Base-by-base conservation (phyloP, 2,329 filamentous ascomycete species). In the Colletotrichum cuscutae region DNA sequence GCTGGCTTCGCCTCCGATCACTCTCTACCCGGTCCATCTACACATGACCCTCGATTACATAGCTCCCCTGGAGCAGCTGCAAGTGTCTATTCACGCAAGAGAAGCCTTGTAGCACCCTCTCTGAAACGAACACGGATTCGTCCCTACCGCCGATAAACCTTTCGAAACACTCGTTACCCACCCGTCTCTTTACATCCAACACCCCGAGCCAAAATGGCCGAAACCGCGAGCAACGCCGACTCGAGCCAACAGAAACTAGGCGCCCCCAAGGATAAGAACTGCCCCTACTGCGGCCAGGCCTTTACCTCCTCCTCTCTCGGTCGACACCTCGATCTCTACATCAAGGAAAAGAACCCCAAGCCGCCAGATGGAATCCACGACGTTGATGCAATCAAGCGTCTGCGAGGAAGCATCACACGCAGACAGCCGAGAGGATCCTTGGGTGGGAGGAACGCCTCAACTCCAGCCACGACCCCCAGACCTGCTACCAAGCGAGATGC, bases 221-320 rank as follows among this genome's bases (percentile, higher is more conserved):
- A 80, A 60, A 62, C 76, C 59, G 68, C 71, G 60, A 76, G 32
- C 73, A 78, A 76, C 28, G 79, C 83, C 74, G 85, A 86, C 63
- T 78, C 81, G 35, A 80, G 77, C 72, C 84, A 84, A 54, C 79
- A 83, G 28, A 84, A 84, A 69, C 60, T 73, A 56, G 42, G 58
- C 74, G 88, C 93, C 19, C 83, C 88, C 72, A 98, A 98, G 83
- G 95, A 98, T 85, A 95, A 94, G 80, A 92, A 88, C 75, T 98
- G 96, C 81, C 94, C 92, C 46, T 98, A 94, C 84, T 98, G 96
- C 82, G 88, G 91, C 59, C 95, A 98, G 82, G 88, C 93, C 7
- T 98, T 98, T 80, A 98, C 96, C 19, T 98, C 95, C 1, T 98
- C 95, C 19, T 97, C 95, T 2, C 90, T 98, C 65, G 96, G 96